Percentiles rank a stretch among this genome's conserved stretches.
phyloP scores from a whole-genome alignment of 768 basidiomycete species.

The Lactarius sp. region DNA sequence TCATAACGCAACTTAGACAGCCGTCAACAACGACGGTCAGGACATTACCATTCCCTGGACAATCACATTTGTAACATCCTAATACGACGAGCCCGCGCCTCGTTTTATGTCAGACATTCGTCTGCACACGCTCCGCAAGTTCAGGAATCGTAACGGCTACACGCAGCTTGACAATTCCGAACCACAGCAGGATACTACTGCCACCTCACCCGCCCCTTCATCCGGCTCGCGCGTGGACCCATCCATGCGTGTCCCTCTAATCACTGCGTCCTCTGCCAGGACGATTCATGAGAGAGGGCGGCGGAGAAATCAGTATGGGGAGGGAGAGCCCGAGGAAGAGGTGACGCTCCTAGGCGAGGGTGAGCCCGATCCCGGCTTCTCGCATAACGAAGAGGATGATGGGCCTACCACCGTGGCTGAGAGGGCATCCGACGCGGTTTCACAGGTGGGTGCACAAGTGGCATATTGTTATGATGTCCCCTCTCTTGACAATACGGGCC shows the following conservation, averaged over 20 bases:
- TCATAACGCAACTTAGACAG: neutral
- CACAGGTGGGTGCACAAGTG: slow-evolving; percentile 27
- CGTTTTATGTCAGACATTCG: slow-evolving; percentile 25
- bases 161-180: slow-evolving; percentile 5
- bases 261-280: slow-evolving; percentile 12
- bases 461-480: neutral
- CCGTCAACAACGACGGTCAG: neutral
- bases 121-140: slow-evolving; percentile 16
- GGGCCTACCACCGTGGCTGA: slow-evolving; percentile 20
- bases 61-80: neutral
- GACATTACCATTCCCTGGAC: neutral
- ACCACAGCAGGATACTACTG: slow-evolving; percentile 1
- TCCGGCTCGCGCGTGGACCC: slow-evolving; percentile 11
- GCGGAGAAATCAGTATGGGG: slow-evolving; percentile 18
- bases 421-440: slow-evolving; percentile 21
- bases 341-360: slow-evolving; percentile 26
- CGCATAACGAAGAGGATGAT: slow-evolving; percentile 38
- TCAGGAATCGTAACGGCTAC: slow-evolving; percentile 17
- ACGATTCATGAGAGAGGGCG: slow-evolving; percentile 8
- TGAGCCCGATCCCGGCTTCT: slow-evolving; percentile 34
- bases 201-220: neutral
- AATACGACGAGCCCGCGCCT: slow-evolving; percentile 10
- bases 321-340: slow-evolving; percentile 22
- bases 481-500: slow-evolving; percentile 20
- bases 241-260: slow-evolving; percentile 17